Conservation (phyloP, 345 rosid species). For the Eucalyptus cloeziana region DNA sequence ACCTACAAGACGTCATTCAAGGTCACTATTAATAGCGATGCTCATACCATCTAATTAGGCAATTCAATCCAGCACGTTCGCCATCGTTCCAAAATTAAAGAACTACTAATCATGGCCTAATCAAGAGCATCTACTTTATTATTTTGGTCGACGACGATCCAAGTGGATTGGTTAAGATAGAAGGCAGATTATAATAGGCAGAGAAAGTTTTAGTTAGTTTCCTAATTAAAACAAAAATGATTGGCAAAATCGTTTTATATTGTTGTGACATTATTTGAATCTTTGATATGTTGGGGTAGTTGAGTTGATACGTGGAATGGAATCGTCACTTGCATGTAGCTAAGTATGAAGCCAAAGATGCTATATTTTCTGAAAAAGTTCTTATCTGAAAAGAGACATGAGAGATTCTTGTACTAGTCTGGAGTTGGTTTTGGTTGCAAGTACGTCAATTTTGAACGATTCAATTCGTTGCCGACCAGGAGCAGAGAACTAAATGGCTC, state of each 20-base stretch:
- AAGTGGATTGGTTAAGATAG: neutral
- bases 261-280: neutral
- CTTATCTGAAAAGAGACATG: neutral
- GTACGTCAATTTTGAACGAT: neutral
- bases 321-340: neutral
- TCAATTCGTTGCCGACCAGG: neutral
- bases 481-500: neutral
- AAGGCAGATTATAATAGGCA: neutral
- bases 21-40: neutral
- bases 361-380: neutral
- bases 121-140: neutral
- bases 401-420: neutral
- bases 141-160: neutral
- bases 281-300: neutral
- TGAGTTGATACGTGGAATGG: neutral
- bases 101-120: neutral
- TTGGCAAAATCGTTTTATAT: neutral
- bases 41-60: neutral
- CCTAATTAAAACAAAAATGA: neutral
- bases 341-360: neutral
- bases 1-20: neutral
- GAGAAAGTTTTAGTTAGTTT: neutral
- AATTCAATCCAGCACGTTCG: neutral
- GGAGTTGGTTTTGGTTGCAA: neutral
- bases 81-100: neutral